Evolutionary conservation across 2,329 filamentous ascomycete genomes (phyloP), one percentile per base, ranked within the genome.

Genomic region (Immersiporthe knoxdaviesiana): DNA sequence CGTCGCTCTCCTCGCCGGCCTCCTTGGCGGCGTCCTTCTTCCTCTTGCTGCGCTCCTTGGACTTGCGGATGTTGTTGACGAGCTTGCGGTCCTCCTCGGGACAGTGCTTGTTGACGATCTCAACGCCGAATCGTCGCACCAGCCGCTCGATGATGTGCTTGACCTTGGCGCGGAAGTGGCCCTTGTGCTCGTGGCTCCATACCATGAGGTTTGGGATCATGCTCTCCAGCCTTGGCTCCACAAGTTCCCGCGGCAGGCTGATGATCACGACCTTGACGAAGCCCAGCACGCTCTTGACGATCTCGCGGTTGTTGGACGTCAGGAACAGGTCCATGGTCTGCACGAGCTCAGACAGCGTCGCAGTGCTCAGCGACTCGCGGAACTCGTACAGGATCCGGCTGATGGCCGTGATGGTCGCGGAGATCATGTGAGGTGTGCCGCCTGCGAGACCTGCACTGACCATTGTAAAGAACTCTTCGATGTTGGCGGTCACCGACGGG

Each of bases 381-480:
- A 97, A 99, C 77, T 97, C 92, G 80, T 94, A 98, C 39, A 99
- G 87, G 35, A 97, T 90, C n/a, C 96, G 89, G 18, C 94, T 96
- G 50, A 99, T 87, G 18, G 96, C 95, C 0, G 94, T 98, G 77
- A 99, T 94, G n/a, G 93, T 94, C 0, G 96, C 96, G 8, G 93
- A 97, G 72, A 98, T 94, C 94, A 98, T 97, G 82, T 98, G 95
- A 41, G 96, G 94, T 14, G 94, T 95, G 75, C 91, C 92, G 68
- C 94, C 95, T 1, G 95, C 96, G 66, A 99, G 87, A 81, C 96
- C 96, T 63, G 96, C 96, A 73, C 93, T 97, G 39, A 98, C 92
- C 96, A 99, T 99, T 67, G 95, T 97, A 82, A 98, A 93, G 81
- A 94, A 98, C 79, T 98, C 96, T 76, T 98, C 95, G 50, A 99